Evolutionary conservation across 768 basidiomycete species (phyloP).

Genomic region (Leccinum boreale): DNA sequence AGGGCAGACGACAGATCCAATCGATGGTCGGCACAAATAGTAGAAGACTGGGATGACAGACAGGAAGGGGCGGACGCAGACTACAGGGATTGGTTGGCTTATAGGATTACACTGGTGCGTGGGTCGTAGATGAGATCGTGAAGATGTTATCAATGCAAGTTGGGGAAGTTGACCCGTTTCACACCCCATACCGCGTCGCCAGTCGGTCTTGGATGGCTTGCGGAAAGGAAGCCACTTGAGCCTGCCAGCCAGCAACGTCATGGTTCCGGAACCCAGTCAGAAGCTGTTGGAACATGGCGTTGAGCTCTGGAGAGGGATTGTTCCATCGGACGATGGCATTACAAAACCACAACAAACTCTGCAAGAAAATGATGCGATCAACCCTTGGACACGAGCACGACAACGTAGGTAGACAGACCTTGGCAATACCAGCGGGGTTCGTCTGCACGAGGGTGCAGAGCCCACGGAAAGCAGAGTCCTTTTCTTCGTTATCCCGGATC

Average conservation of each 20-base stretch:
- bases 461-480: slow-evolving; percentile 97
- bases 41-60: slow-evolving; percentile 18
- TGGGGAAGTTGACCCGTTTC: slow-evolving; percentile 23
- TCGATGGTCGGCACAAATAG: slow-evolving; percentile 30
- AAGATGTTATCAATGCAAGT: slow-evolving; percentile 1
- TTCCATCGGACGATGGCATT: slow-evolving; percentile 97
- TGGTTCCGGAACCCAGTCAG: slow-evolving; percentile 88
- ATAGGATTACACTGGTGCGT: slow-evolving; percentile 11
- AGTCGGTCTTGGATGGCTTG: slow-evolving; percentile 86
- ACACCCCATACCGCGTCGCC: slow-evolving; percentile 84
- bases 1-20: slow-evolving; percentile 19
- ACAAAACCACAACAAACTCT: slow-evolving; percentile 97
- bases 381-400: not conserved
- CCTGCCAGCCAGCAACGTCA: slow-evolving; percentile 80
- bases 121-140: slow-evolving; percentile 16
- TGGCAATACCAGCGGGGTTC: slow-evolving; percentile 91
- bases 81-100: slow-evolving; percentile 10
- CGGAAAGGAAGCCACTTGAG: slow-evolving; percentile 80
- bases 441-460: slow-evolving; percentile 93
- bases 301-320: slow-evolving; percentile 85
- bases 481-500: slow-evolving; percentile 99
- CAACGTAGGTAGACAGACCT: slow-evolving; percentile 50
- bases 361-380: slow-evolving; percentile 8
- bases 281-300: slow-evolving; percentile 90
- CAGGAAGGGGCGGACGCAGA: slow-evolving; percentile 10